phyloP scores from a whole-genome alignment of 2,329 filamentous ascomycete species.

The Pseudogymnoascus sp. region DNA sequence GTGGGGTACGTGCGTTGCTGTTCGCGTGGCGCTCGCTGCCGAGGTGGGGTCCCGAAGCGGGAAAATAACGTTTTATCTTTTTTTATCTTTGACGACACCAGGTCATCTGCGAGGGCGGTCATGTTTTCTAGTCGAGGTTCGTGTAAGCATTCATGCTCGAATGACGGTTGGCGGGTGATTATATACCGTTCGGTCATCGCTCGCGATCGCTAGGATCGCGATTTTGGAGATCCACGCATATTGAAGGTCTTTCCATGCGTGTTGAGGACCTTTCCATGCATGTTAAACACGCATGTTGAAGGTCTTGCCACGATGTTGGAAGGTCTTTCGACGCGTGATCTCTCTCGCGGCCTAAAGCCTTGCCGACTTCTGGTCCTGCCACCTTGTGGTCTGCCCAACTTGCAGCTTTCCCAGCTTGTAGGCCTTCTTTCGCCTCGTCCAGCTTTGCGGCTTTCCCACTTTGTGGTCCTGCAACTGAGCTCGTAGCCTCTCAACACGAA shows the following conservation, averaged over 20 bases:
- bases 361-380: neutral
- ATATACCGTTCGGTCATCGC: neutral
- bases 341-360: neutral
- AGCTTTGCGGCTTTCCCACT: neutral
- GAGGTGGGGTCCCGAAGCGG: neutral
- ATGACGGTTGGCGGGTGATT: neutral
- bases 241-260: neutral
- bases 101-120: neutral
- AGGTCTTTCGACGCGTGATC: neutral
- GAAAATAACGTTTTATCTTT: too few relatives aligned
- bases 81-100: neutral
- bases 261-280: neutral
- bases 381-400: neutral
- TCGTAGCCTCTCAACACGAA: neutral
- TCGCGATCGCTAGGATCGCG: neutral
- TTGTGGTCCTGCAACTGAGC: neutral
- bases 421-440: neutral
- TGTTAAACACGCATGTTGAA: neutral
- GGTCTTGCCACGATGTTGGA: neutral
- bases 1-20: neutral
- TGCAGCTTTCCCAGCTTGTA: neutral
- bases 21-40: neutral
- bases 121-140: neutral
- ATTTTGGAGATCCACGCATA: neutral
- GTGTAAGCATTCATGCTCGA: constrained; percentile 1